Evolutionary conservation across 306 rosid species (phyloP).

Genomic region (Lathyrus aphaca): DNA sequence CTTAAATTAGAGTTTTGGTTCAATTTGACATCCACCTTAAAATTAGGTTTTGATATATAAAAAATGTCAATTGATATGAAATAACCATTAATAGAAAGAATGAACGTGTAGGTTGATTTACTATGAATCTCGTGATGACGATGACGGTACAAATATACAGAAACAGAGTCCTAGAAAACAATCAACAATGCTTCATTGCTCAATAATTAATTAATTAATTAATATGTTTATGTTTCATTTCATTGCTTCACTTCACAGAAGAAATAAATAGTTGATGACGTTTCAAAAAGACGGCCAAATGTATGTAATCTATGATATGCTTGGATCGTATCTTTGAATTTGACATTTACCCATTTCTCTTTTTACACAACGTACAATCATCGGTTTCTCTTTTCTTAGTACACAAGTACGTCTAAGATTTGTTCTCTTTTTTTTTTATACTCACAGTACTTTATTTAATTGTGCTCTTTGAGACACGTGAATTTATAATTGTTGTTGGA

Average conservation of each 20-base stretch:
- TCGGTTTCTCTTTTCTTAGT: constrained; percentile 24
- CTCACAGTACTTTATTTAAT: background rate
- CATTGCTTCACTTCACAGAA: constrained; percentile 28
- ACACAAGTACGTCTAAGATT: background rate
- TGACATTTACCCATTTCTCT: constrained; percentile 32
- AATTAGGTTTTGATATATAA: too few relatives aligned
- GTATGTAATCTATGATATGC: constrained; percentile 39
- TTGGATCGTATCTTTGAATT: constrained; percentile 59
- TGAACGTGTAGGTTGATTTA: constrained; percentile 36
- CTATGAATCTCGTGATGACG: constrained; percentile 51
- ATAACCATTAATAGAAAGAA: constrained; percentile 7
- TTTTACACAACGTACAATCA: constrained; percentile 36
- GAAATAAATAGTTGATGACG: constrained; percentile 40
- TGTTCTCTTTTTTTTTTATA: background rate
- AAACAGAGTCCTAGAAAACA: constrained; percentile 38
- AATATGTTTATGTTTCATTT: background rate
- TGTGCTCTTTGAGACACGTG: background rate
- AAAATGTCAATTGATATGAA: too few relatives aligned
- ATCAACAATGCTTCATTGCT: constrained; percentile 22
- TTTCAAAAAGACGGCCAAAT: constrained; percentile 26
- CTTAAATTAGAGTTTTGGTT: too few relatives aligned
- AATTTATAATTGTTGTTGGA: too few relatives aligned
- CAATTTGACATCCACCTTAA: too few relatives aligned
- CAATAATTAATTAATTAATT: background rate
- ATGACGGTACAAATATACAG: constrained; percentile 34